phyloP scores from a whole-genome alignment of 495 filamentous ascomycete species.

The Cercophora newfieldiana region DNA sequence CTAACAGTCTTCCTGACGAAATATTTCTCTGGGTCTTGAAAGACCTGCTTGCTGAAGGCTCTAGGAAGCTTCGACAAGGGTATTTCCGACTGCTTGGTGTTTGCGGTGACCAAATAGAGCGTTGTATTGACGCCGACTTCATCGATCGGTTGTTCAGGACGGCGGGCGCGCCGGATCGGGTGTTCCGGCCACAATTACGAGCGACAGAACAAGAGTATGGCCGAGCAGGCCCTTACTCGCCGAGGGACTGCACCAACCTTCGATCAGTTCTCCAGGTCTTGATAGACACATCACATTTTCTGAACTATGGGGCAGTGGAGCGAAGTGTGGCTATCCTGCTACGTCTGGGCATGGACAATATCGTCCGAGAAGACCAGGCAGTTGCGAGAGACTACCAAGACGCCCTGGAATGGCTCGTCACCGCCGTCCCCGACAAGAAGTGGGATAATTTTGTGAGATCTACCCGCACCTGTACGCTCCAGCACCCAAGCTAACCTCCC shows the following conservation, averaged over 20 bases:
- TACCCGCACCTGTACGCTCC: conserved; percentile 10
- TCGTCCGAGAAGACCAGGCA: conserved; percentile 37
- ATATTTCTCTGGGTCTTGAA: conserved; percentile 73
- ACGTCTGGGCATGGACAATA: conserved; percentile 57
- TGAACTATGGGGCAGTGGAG: conserved; percentile 25
- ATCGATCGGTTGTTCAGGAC: conserved; percentile 42
- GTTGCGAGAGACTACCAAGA: conserved; percentile 31
- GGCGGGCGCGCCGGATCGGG: conserved; percentile 41
- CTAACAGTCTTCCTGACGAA: conserved; percentile 62
- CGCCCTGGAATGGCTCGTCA: conserved; percentile 16
- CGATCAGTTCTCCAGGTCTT: conserved; percentile 38
- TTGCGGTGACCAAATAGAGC: conserved; percentile 40
- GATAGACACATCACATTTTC: conserved; percentile 27
- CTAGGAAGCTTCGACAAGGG: conserved; percentile 61
- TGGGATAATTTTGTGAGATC: conserved; percentile 29
- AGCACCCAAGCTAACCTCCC: background rate
- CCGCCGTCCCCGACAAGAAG: conserved; percentile 19
- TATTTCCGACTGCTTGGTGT: conserved; percentile 54
- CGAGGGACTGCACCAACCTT: conserved; percentile 38
- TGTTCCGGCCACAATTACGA: conserved; percentile 14
- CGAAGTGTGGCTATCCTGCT: conserved; percentile 38
- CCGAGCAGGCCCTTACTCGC: conserved; percentile 27
- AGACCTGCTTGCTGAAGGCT: conserved; percentile 61
- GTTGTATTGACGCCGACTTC: conserved; percentile 37
- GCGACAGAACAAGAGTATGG: conserved; percentile 3